Evolutionary conservation across 2,329 filamentous ascomycete species (phyloP).

Genomic region (Karstenula rhodostoma): DNA sequence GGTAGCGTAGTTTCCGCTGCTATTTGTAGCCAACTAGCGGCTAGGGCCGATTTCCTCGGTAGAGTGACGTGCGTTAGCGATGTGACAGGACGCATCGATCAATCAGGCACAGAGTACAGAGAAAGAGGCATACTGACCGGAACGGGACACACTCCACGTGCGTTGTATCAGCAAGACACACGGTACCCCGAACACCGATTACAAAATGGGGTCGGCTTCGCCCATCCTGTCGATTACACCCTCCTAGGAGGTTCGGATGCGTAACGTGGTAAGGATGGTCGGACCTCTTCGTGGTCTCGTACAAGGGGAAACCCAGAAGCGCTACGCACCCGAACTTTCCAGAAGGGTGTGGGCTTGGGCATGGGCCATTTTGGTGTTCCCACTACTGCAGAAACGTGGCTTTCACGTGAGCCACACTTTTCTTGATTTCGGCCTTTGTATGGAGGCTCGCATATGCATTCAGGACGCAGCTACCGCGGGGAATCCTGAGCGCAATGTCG

Average conservation of each 20-base stretch:
- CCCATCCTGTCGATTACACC: background rate
- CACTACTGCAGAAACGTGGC: too few species aligned
- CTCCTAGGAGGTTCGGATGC: too few species aligned
- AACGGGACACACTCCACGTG: background rate
- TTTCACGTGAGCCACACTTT: too few species aligned
- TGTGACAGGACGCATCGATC: background rate
- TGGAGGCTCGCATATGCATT: background rate
- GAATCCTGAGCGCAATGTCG: background rate
- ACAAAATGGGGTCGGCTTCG: background rate
- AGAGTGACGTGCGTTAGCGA: background rate
- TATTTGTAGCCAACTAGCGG: background rate
- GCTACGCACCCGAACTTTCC: too few species aligned
- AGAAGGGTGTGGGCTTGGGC: too few species aligned
- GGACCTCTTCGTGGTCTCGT: too few species aligned
- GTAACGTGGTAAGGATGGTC: too few species aligned
- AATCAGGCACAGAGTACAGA: background rate
- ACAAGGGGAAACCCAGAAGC: too few species aligned
- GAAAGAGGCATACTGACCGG: background rate
- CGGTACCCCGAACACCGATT: slow-evolving; percentile 9
- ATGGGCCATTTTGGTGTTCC: too few species aligned
- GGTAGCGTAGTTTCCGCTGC: background rate
- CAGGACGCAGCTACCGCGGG: background rate
- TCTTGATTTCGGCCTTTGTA: too few species aligned
- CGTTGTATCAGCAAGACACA: background rate
- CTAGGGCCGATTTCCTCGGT: background rate